These are phyloP conservation scores for Rhamnella rubrinervis DNA, from an alignment of 331 rosid genomes.

Conservation along the genomic window DNA sequence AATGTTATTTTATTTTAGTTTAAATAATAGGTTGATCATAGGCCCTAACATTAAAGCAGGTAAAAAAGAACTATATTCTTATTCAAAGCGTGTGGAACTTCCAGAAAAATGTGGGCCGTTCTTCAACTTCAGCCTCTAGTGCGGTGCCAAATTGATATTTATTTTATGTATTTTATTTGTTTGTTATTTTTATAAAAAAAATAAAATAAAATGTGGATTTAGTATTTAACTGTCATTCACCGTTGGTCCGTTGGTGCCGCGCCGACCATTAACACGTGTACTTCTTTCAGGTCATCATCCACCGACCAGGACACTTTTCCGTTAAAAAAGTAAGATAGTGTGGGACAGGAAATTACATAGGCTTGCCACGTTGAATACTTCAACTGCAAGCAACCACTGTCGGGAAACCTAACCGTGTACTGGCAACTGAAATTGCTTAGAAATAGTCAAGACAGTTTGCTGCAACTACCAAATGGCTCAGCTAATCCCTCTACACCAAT, in stretches of 20 bases:
- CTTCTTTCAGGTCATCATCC: background rate
- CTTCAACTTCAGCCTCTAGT: background rate
- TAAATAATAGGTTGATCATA: background rate
- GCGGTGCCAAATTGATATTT: background rate
- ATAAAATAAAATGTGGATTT: background rate
- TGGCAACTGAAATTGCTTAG: background rate
- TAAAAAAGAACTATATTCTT: background rate
- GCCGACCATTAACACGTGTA: conserved; percentile 35
- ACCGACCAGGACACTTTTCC: conserved; percentile 23
- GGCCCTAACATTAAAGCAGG: background rate
- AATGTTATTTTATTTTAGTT: background rate
- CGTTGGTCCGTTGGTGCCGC: background rate
- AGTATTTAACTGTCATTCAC: background rate
- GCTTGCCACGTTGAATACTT: background rate
- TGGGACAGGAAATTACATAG: background rate
- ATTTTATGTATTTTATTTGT: background rate
- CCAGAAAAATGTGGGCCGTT: background rate
- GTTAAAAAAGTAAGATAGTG: rapidly evolving
- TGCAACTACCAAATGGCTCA: no score
- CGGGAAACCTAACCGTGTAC: background rate
- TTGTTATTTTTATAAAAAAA: no score
- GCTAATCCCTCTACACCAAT: no score
- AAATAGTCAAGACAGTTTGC: no score
- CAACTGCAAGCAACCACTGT: background rate
- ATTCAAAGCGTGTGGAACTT: conserved; percentile 11